Conservation (phyloP, 768 basidiomycete species). For the Amanita rubescens region DNA sequence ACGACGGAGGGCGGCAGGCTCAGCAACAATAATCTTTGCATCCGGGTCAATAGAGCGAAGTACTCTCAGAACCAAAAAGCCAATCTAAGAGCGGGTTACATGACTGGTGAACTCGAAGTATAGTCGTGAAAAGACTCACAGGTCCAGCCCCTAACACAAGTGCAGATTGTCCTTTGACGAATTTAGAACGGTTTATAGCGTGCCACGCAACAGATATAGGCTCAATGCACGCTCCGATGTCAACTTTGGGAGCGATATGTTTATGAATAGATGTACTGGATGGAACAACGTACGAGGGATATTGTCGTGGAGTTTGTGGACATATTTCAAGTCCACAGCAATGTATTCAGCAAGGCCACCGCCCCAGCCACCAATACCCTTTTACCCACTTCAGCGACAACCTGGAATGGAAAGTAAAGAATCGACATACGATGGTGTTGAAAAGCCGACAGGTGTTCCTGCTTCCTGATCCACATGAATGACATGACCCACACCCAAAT, state of each 20-base stretch:
- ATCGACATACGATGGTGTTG: slow-evolving; percentile 28
- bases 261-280: neutral
- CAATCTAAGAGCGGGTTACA: slow-evolving; percentile 23
- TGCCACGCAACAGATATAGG: slow-evolving; percentile 41
- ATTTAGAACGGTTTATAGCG: slow-evolving; percentile 33
- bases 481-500: slow-evolving; percentile 34
- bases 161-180: slow-evolving; percentile 29
- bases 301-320: slow-evolving; percentile 31
- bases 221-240: slow-evolving; percentile 40
- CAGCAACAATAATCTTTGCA: slow-evolving; percentile 28
- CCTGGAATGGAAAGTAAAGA: neutral
- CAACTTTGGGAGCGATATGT: slow-evolving; percentile 24
- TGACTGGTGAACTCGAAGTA: neutral
- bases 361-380: slow-evolving; percentile 32
- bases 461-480: slow-evolving; percentile 23
- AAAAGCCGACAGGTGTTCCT: slow-evolving; percentile 26
- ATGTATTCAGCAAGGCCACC: slow-evolving; percentile 41
- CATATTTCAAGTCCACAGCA: slow-evolving; percentile 23
- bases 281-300: slow-evolving; percentile 26
- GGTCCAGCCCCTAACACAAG: slow-evolving; percentile 40
- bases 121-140: slow-evolving; percentile 13
- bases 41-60: slow-evolving; percentile 21
- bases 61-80: slow-evolving; percentile 30
- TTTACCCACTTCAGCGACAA: neutral
- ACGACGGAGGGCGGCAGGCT: slow-evolving; percentile 32